Evolutionary conservation across 306 rosid genomes (phyloP).

Genomic region (Prunus persica): DNA sequence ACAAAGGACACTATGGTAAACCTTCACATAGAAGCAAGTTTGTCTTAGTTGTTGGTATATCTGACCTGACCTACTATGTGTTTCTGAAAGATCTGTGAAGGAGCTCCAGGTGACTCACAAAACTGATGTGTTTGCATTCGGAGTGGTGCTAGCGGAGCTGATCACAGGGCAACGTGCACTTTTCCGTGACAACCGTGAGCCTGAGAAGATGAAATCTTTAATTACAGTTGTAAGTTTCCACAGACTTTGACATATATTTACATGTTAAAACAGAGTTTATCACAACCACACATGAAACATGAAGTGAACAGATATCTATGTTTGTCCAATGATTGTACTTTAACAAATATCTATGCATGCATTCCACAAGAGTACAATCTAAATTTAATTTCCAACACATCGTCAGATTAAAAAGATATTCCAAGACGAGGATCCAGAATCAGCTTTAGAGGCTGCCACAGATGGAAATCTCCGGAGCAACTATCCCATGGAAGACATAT

Average conservation of each 20-base stretch:
- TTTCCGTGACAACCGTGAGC: slow-evolving; percentile 52
- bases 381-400: slow-evolving; percentile 20
- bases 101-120: slow-evolving; percentile 84
- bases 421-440: slow-evolving; percentile 43
- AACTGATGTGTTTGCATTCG: slow-evolving; percentile 86
- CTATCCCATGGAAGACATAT: slow-evolving; percentile 51
- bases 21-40: not conserved
- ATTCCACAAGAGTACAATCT: not conserved
- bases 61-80: slow-evolving; percentile 22
- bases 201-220: slow-evolving; percentile 55
- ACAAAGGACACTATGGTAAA: not conserved
- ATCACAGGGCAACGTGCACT: slow-evolving; percentile 78
- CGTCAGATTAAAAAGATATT: slow-evolving; percentile 54
- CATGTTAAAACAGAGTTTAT: too few relatives aligned
- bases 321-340: too few relatives aligned
- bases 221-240: slow-evolving; percentile 52
- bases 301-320: not conserved
- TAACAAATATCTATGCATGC: not conserved
- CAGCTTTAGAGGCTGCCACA: slow-evolving; percentile 46
- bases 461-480: slow-evolving; percentile 57
- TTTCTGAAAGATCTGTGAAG: slow-evolving; percentile 59
- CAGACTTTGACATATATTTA: too few relatives aligned
- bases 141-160: slow-evolving; percentile 76
- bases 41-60: not conserved
- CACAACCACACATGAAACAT: not conserved